Evolutionary conservation across 2,329 filamentous ascomycete genomes (phyloP), one percentile per base, ranked within the genome.

Genomic region (Alternaria atra): DNA sequence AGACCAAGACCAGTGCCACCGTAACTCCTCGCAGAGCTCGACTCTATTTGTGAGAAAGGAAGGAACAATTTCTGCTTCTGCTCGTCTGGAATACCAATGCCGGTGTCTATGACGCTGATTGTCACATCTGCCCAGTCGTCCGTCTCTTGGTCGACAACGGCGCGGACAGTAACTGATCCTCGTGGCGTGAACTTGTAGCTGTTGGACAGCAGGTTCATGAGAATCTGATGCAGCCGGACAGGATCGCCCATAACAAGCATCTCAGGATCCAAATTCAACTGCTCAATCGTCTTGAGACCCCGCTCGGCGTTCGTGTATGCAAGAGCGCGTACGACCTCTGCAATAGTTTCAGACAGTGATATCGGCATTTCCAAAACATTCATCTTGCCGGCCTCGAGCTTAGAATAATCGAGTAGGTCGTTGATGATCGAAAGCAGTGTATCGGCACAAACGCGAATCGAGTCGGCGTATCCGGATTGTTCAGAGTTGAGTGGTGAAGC

Each of bases 131-230:
- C 89, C 59, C 85, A 86, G 39, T 91, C 87, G 13, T 86, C 83
- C 9, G 88, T 89, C 73, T 97, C 91, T 7, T 84, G 83, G 46
- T 93, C 89, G 20, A 93, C 86, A 25, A 86, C 86, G 5, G 93
- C 92, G 47, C 89, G 89, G 52, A 97, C 92, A 0, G 92, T 96
- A 60, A 97, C 91, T 0, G 90, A 91, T 0, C 94, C 94, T 59
- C 90, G 86, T 58, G 94, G 91, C 0, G 94, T 97, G 75, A 97
- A 97, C 75, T 97, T 97, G 78, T 97, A 90, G 73, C 91, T 94
- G 81, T 97, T 97, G 64, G 91, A 91, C 43, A 97, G 91, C 27
- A 97, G 85, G 72, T 97, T 97, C 67, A 92, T 91, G 32, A 84
- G 67, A 37, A 84, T 83, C 43, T 84, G 83, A 63, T 84, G 83